phyloP scores from a whole-genome alignment of 139 green algal species.

The Asterochloris erici region DNA sequence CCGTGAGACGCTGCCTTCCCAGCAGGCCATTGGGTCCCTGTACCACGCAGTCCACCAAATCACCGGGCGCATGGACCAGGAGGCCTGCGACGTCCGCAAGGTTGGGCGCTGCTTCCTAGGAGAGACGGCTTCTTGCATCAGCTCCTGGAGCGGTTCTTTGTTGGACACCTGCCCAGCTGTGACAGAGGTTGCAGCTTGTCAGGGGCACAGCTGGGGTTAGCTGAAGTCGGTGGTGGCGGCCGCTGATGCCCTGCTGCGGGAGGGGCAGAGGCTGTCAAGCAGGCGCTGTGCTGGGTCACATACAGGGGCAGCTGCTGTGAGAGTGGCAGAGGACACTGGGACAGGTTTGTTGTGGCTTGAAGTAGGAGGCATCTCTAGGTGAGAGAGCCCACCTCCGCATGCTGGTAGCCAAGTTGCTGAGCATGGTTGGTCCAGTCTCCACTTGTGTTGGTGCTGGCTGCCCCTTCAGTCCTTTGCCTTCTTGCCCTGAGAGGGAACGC shows the following conservation, averaged over 20 bases:
- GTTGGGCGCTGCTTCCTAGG: not conserved
- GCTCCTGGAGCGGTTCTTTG: not conserved
- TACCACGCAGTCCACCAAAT: conserved; percentile 21
- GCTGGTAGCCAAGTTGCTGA: too few relatives aligned
- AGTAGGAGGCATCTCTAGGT: too few relatives aligned
- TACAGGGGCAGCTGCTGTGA: too few relatives aligned
- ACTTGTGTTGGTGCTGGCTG: too few relatives aligned
- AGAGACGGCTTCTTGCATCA: not conserved
- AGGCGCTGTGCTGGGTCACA: too few relatives aligned
- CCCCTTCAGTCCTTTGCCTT: too few relatives aligned
- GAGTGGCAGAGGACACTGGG: too few relatives aligned
- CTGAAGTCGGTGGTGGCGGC: not conserved
- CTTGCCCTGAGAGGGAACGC: too few relatives aligned
- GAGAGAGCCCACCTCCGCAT: too few relatives aligned
- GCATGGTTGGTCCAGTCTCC: too few relatives aligned
- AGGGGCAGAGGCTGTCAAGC: not conserved
- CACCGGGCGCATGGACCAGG: conserved; percentile 8
- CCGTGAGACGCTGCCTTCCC: conserved; percentile 29
- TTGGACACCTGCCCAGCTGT: not conserved
- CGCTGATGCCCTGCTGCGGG: not conserved
- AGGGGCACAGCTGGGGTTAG: not conserved
- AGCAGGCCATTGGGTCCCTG: conserved; percentile 34
- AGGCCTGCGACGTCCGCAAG: conserved; percentile 4
- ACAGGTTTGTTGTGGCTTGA: too few relatives aligned
- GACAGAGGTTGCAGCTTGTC: not conserved